These are phyloP conservation scores for Acanthamoeba polyphaga DNA, from an alignment of 208 protist genomes.

Conservation along the genomic window DNA sequence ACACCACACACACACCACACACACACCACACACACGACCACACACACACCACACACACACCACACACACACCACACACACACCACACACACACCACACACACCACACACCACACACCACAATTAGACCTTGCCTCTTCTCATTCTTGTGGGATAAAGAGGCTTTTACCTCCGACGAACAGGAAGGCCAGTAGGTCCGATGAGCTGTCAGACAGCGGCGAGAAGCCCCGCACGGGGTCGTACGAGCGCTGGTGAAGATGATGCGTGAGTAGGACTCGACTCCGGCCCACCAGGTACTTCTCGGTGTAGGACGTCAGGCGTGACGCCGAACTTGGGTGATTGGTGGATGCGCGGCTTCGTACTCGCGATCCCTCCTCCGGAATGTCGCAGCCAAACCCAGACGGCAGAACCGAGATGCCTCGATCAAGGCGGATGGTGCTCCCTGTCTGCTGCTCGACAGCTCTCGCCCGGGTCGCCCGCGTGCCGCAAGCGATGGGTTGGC, in stretches of 20 bases:
- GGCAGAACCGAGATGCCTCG: not conserved
- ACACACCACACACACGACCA: too few species aligned
- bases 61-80: too few species aligned
- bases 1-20: too few species aligned
- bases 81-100: too few species aligned
- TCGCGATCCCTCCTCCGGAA: too few species aligned
- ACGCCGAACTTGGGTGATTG: not conserved
- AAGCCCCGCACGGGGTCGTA: constrained; percentile 11
- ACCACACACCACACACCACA: too few species aligned
- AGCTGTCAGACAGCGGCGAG: not conserved
- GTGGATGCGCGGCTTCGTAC: too few species aligned
- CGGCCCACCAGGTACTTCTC: constrained; percentile 30
- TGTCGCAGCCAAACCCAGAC: too few species aligned
- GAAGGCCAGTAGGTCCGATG: constrained; percentile 15
- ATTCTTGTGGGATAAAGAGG: too few species aligned
- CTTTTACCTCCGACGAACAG: not conserved
- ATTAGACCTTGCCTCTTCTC: too few species aligned
- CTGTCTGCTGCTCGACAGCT: too few species aligned
- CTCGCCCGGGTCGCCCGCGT: not conserved
- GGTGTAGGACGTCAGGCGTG: not conserved
- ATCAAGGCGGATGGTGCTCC: not conserved
- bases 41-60: too few species aligned
- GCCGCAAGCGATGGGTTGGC: not conserved
- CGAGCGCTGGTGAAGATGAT: constrained; percentile 58
- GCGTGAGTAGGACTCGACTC: not conserved